A percentile compares a stretch with the other conserved stretches of the same genome.
Evolutionary conservation across 2,329 filamentous ascomycete species (phyloP).

Genomic region (Acrocalymma vagum): DNA sequence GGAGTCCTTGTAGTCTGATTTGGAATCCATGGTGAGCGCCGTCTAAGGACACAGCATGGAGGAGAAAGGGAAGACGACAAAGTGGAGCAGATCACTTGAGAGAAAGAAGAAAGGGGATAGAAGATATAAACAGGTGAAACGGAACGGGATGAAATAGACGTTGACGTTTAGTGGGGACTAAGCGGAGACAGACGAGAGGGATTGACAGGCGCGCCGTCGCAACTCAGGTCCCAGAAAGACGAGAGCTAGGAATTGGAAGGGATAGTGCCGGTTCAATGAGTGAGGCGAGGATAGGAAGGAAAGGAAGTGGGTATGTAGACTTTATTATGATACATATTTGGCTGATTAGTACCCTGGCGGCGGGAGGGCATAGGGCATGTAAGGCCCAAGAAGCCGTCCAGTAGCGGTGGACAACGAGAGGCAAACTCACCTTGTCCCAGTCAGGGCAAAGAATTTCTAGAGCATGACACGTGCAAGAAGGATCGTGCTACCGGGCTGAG

Average conservation of each 20-base stretch:
- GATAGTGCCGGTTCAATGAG: slow-evolving; percentile 28
- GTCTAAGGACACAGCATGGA: slow-evolving; percentile 31
- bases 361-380: slow-evolving; percentile 24
- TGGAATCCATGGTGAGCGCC: slow-evolving; percentile 39
- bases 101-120: slow-evolving; percentile 26
- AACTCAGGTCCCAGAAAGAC: slow-evolving; percentile 32
- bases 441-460: slow-evolving; percentile 30
- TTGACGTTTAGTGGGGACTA: slow-evolving; percentile 36
- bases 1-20: slow-evolving; percentile 29
- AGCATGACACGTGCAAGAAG: slow-evolving; percentile 41
- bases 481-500: slow-evolving; percentile 27
- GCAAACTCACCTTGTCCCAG: slow-evolving; percentile 38
- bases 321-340: slow-evolving; percentile 32
- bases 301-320: slow-evolving; percentile 26
- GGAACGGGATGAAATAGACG: slow-evolving; percentile 30
- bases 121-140: slow-evolving; percentile 16
- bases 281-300: slow-evolving; percentile 24
- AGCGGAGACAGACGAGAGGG: slow-evolving; percentile 32
- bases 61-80: slow-evolving; percentile 10
- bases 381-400: too few relatives aligned
- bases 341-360: slow-evolving; percentile 29
- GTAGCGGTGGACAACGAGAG: slow-evolving; percentile 32
- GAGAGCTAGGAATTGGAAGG: slow-evolving; percentile 36
- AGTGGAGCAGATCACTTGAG: slow-evolving; percentile 8
- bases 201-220: slow-evolving; percentile 37